Base-by-base conservation (phyloP, 1,284 basidiomycete genomes). In the Malassezia obtusa region DNA sequence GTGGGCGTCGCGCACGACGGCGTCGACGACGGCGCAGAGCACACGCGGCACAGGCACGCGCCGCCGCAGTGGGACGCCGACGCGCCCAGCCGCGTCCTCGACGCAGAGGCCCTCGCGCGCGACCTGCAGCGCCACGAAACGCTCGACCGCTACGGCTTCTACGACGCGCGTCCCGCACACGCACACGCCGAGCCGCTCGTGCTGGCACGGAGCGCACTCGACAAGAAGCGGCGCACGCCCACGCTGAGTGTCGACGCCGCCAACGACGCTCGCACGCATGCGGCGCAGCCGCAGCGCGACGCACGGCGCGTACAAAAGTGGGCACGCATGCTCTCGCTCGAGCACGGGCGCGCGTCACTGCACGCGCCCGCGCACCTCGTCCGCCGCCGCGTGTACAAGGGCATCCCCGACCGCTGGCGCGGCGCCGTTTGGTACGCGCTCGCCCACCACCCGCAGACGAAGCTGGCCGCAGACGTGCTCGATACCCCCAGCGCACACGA, bases 341-440 rank as follows among this genome's bases (percentile, higher is more conserved):
- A 28, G 17, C 41, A 38, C 4, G 45, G 45, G 15, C 30, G 19
- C 5, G 19, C 17, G 17, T 26, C 15, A 7, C 31, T 33, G 21
- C 14, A 7, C 31, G 60, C 31, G 44, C 37, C 31, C 50, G 56
- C 1, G n/a, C 60, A 63, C 38, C 67, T 76, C 64, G 58, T 79
- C 19, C 79, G 83, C 37, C 77, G 81, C 60, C 80, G 92, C 32
- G 81, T 86, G 44, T 96, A 87, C 79, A 99, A 99, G 75, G 94
- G 92, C 45, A 83, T 98, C 22, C 94, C 92, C 0, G 92, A 98
- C 75, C 81, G 89, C 39, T 98, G 94, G 92, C 80, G 94, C 43
- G 79, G 83, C 53, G 91, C 87, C 1, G 89, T 85, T 1, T 99
- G 92, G 92, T 85, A 85, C 65, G 80, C 86, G 5, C 75, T 95